Base-by-base conservation (phyloP, 768 basidiomycete species). In the Lentinula guzmanii region DNA sequence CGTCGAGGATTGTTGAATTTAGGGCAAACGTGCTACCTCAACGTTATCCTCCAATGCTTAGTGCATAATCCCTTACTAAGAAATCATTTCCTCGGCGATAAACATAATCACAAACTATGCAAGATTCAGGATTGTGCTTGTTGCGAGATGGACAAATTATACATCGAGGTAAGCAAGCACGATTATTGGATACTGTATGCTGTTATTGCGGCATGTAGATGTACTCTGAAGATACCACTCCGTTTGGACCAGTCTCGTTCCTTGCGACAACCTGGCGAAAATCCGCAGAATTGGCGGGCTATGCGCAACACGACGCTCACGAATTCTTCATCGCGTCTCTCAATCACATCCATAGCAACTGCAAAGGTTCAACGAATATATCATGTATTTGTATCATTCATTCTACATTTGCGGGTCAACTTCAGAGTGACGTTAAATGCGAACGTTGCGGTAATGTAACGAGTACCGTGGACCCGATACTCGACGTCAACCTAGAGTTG, bases 221-320 rank as follows among this genome's bases (percentile, higher is more conserved):
- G 8, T 86, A 84, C 62, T 83, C 84, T 4, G 76, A 81, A 4
- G 85, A 84, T 63, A 70, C 75, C 9, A 71, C 77, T 6, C 86
- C 93, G 0, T 89, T 86, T 66, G 94, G 91, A 0, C 95, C 96
- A 0, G 84, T 87, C 2, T 85, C 86, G 3, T 89, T 98, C 70
- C 81, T 98, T 7, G 80, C 87, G 13, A 87, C 90, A 31, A 91
- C 89, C 37, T 98, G 95, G 95, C 84, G 80, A 66, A 82, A 80
- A 63, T 87, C 89, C 0, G 74, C 87, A 0, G 93, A 96, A 63
- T 78, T 98, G 31, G 85, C 93, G 4, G 95, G 95, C 2, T 93
- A 98, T 68, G 86, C 92, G 0, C 96, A 98, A 71, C 96, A 96
- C 69, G 95, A 98, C 63, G 92, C 93, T 2, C 93, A 95, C 77